Evolutionary conservation across 2,329 filamentous ascomycete species (phyloP).

Genomic region (Pezicula neosporulosa): DNA sequence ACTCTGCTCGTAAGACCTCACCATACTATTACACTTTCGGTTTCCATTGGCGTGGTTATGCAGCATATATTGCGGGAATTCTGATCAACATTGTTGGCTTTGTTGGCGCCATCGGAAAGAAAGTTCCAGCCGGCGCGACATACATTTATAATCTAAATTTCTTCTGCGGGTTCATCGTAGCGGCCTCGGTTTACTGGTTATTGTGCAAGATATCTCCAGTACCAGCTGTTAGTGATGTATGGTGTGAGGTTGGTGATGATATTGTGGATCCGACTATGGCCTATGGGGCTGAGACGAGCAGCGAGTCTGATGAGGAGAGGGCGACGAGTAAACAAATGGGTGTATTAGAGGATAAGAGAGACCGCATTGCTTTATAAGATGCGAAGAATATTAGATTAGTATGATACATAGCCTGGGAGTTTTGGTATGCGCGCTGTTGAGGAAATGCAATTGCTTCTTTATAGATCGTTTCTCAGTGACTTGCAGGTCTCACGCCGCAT

Average conservation of each 20-base stretch:
- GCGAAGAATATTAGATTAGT: too few relatives aligned
- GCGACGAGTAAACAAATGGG: constrained; percentile 1
- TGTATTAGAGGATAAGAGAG: too few relatives aligned
- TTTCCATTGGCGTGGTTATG: constrained; percentile 80
- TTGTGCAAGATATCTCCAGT: constrained; percentile 70
- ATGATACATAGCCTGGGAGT: too few relatives aligned
- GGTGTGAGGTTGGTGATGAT: constrained; percentile 73
- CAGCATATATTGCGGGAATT: constrained; percentile 78
- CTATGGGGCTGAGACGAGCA: constrained; percentile 15
- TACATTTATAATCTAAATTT: constrained; percentile 93
- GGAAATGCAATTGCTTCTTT: too few relatives aligned
- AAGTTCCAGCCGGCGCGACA: constrained; percentile 72
- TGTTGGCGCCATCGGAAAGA: constrained; percentile 70
- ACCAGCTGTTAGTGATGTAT: constrained; percentile 68
- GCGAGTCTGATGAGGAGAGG: constrained; percentile 16
- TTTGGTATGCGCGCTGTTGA: too few relatives aligned
- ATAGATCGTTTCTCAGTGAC: too few relatives aligned
- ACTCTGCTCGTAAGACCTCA: constrained; percentile 62
- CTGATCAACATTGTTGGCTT: constrained; percentile 91
- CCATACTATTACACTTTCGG: constrained; percentile 75
- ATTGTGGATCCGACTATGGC: constrained; percentile 42
- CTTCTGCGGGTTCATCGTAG: constrained; percentile 78
- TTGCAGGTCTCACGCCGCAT: too few relatives aligned
- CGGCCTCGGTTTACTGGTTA: constrained; percentile 62
- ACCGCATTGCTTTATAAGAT: too few relatives aligned